These are phyloP conservation scores for Lenwebbia sp. DNA, from an alignment of 345 rosid genomes.

Conservation along the genomic window DNA sequence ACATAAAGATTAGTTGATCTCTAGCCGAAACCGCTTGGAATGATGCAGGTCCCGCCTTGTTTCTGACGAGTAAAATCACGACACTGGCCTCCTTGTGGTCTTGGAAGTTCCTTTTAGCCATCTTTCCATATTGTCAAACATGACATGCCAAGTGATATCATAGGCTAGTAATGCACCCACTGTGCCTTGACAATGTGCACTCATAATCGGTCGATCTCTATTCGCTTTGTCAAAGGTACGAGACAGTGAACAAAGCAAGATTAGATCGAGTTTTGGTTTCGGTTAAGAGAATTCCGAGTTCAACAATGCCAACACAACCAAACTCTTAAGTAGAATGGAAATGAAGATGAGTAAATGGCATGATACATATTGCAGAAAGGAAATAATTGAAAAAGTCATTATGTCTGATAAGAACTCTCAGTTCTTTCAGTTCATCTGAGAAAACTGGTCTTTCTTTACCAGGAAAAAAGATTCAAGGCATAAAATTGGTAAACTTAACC, in stretches of 20 bases:
- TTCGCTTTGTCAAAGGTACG: background rate
- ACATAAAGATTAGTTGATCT: conserved; percentile 65
- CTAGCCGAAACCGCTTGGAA: conserved; percentile 63
- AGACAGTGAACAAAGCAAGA: background rate
- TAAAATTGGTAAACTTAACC: background rate
- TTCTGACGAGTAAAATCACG: conserved; percentile 74
- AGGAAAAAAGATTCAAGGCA: background rate
- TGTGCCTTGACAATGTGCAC: conserved; percentile 76
- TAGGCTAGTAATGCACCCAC: conserved; percentile 61
- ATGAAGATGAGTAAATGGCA: background rate
- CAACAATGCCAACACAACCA: background rate
- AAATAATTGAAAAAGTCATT: background rate
- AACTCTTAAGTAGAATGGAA: background rate
- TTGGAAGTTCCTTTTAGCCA: conserved; percentile 72
- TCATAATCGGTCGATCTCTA: conserved; percentile 75
- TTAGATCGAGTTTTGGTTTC: background rate
- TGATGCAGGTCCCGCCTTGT: conserved; percentile 76
- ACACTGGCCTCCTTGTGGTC: conserved; percentile 64
- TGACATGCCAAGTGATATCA: conserved; percentile 68
- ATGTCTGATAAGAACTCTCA: background rate
- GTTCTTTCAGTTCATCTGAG: background rate
- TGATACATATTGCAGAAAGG: background rate
- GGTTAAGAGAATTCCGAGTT: background rate
- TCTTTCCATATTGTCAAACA: conserved; percentile 73
- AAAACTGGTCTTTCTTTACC: background rate